These are phyloP conservation scores for Populus alba DNA, from an alignment of 345 rosid species.

Conservation along the genomic window DNA sequence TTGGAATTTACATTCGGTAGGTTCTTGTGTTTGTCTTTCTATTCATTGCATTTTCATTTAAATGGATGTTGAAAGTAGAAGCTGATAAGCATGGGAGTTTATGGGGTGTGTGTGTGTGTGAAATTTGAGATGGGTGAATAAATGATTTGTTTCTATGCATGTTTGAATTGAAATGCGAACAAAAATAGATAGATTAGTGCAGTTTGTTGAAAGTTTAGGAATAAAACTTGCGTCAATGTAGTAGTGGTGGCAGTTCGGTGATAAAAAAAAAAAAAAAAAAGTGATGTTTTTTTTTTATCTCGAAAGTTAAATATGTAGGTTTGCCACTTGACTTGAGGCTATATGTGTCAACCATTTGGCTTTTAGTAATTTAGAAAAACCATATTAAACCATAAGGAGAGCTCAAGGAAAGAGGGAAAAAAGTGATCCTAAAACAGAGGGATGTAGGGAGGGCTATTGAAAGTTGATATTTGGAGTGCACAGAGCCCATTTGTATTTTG, in stretches of 20 bases:
- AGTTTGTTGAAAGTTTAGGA: neutral
- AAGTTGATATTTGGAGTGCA: no score
- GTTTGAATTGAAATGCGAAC: neutral
- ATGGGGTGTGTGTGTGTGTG: neutral
- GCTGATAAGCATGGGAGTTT: neutral
- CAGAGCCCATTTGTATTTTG: no score
- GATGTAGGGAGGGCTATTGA: no score
- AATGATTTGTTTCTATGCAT: neutral
- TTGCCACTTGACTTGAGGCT: neutral
- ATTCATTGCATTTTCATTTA: neutral
- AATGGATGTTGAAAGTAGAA: neutral
- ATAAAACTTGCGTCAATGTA: neutral
- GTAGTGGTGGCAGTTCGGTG: neutral
- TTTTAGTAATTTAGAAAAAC: neutral
- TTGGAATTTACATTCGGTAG: no score
- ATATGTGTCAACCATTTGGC: neutral
- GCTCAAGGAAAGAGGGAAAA: no score
- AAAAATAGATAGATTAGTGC: neutral
- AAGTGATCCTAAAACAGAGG: no score
- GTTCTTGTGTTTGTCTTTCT: neutral
- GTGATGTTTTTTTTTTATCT: neutral
- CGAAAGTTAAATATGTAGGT: neutral
- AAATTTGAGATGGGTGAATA: neutral
- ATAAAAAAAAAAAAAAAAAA: neutral
- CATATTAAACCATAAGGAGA: no score